These are phyloP conservation scores for Mycena rosella DNA, from an alignment of 768 basidiomycete species.

Conservation along the genomic window DNA sequence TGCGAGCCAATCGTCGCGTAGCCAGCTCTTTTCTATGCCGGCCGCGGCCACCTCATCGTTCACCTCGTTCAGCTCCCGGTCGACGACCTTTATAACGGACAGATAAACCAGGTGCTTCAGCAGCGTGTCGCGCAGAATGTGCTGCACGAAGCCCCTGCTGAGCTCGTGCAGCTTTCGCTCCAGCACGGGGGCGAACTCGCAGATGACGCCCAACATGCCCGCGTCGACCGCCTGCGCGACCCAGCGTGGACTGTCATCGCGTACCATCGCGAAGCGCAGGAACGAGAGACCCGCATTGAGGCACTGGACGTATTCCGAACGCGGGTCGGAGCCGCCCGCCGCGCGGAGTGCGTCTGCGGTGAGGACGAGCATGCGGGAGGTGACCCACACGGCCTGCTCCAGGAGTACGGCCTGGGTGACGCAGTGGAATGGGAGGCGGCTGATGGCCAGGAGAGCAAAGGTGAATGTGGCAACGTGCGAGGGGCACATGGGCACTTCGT, in stretches of 20 bases:
- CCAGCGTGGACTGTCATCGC: constrained; percentile 23
- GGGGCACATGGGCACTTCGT: constrained; percentile 12
- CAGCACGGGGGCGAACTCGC: constrained; percentile 7
- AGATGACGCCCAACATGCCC: constrained; percentile 18
- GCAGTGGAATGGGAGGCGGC: constrained; percentile 19
- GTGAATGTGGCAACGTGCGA: not conserved
- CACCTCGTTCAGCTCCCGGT: constrained; percentile 20
- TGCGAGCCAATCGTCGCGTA: constrained; percentile 18
- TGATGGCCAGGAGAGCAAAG: constrained; percentile 11
- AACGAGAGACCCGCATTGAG: constrained; percentile 23
- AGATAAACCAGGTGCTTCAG: constrained; percentile 28
- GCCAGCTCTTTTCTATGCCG: constrained; percentile 9
- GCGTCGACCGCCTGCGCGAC: constrained; percentile 29
- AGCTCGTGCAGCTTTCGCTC: constrained; percentile 2
- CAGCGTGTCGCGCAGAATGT: constrained; percentile 17
- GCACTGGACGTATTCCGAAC: constrained; percentile 5
- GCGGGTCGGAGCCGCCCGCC: not conserved
- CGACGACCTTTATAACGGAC: constrained; percentile 22
- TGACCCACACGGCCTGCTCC: constrained; percentile 26
- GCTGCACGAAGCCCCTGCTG: not conserved
- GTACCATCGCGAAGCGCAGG: constrained; percentile 21
- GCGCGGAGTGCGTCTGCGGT: not conserved
- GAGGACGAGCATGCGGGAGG: constrained; percentile 16
- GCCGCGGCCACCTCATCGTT: not conserved
- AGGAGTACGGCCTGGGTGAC: constrained; percentile 25